phyloP scores from a whole-genome alignment of 148 eudicot genomes.

The Oxyria digyna region DNA sequence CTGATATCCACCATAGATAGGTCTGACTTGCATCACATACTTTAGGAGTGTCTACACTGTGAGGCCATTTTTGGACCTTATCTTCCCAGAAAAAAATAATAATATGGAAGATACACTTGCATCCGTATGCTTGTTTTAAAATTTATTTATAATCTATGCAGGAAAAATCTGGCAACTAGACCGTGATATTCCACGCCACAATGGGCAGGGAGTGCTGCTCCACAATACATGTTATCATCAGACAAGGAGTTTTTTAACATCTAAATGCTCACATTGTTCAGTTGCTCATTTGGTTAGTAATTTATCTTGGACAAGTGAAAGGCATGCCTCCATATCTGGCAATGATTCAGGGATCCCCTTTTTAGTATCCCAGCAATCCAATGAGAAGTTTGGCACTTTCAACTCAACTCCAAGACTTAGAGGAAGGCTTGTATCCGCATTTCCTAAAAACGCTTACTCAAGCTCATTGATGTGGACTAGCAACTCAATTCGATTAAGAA shows the following conservation, averaged over 20 bases:
- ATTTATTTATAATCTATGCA: background rate
- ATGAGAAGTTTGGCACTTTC: constrained; percentile 16
- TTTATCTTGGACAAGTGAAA: constrained; percentile 17
- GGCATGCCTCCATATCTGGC: constrained; percentile 12
- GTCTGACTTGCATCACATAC: background rate
- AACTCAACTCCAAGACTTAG: constrained; percentile 22
- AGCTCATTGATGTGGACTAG: constrained; percentile 19
- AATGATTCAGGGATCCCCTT: constrained; percentile 12
- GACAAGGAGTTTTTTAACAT: constrained; percentile 23
- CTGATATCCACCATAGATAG: background rate
- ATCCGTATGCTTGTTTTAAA: background rate
- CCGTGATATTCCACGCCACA: constrained; percentile 18
- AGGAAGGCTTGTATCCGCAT: constrained; percentile 25
- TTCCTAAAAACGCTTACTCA: constrained; percentile 12
- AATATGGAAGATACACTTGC: background rate
- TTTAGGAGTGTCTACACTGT: background rate
- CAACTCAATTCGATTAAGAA: constrained; percentile 31
- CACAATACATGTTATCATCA: constrained; percentile 17
- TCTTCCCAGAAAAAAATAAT: background rate
- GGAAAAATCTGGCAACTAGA: constrained; percentile 12
- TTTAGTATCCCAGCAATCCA: constrained; percentile 14
- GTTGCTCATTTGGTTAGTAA: constrained; percentile 20
- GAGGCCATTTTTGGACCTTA: background rate
- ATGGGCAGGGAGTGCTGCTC: constrained; percentile 15
- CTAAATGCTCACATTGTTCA: constrained; percentile 28